Evolutionary conservation across 208 protist genomes (phyloP).

Genomic region (Leptomonas seymouri): DNA sequence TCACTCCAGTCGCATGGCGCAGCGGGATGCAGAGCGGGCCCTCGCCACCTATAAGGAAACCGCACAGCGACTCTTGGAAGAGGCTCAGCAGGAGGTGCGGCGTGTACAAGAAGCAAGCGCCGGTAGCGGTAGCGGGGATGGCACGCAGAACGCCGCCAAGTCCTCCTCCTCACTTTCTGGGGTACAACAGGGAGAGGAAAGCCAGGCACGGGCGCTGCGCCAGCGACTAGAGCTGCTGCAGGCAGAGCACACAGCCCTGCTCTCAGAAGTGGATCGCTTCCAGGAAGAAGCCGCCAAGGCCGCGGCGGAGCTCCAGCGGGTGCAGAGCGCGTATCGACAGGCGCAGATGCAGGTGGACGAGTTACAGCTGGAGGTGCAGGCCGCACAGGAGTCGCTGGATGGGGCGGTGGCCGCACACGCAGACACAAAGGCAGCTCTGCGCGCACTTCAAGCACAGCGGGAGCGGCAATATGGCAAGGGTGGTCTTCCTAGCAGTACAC

Average conservation of each 20-base stretch:
- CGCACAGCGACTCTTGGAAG: conserved; percentile 30
- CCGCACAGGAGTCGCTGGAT: conserved; percentile 50
- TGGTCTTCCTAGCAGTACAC: background rate
- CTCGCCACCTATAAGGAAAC: conserved; percentile 30
- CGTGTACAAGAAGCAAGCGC: conserved; percentile 3
- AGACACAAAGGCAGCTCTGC: conserved; percentile 40
- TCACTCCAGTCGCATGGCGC: conserved; percentile 15
- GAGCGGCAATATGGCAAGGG: background rate
- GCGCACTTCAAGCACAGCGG: conserved; percentile 23
- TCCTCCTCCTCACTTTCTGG: background rate
- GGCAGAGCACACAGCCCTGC: conserved; percentile 27
- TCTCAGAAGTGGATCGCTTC: conserved; percentile 24
- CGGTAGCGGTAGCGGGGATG: background rate
- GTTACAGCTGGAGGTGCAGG: conserved; percentile 37
- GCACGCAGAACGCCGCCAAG: background rate
- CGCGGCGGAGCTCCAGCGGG: conserved; percentile 44
- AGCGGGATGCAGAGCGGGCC: conserved; percentile 25
- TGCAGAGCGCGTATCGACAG: conserved; percentile 24
- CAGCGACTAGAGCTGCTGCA: conserved; percentile 23
- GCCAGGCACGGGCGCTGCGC: conserved; percentile 3
- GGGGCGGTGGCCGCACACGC: conserved; percentile 51
- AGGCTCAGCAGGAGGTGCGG: conserved; percentile 28
- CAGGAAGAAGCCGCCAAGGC: conserved; percentile 35
- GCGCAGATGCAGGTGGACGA: conserved; percentile 23
- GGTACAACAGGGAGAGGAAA: conserved; percentile 1